Evolutionary conservation across 805 yeast genomes (phyloP), one percentile per base, ranked within the genome.

Genomic region (Vanderwaltozyma tropicalis): DNA sequence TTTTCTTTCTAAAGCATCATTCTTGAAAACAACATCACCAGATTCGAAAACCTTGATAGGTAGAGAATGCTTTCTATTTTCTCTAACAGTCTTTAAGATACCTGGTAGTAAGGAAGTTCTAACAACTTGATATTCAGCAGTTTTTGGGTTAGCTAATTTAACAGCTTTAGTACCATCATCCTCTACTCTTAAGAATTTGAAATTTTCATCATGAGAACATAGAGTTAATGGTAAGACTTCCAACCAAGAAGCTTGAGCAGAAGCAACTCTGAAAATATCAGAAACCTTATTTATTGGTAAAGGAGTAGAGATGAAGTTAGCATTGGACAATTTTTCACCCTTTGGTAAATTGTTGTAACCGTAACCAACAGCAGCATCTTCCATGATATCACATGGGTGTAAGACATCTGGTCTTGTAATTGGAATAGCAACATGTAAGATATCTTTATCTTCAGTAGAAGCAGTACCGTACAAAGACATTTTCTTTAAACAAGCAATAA

Each of bases 361-460:
- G 58, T 86, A 92, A 22, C 86, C 94, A 56, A 92, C 81, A 34
- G 96, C 98, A 34, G 89, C 95, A 62, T 92, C 99, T 64, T 92
- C 99, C 94, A 92, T 84, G 48, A 92, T 80, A 64, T 92, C 99
- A 71, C 97, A 89, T 60, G 86, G 94, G 63, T 92, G 99, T 54
- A 92, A 71, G 44, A 92, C 74, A 63, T 92, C 99, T 10, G 97
- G 79, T 69, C 99, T 82, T 28, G 98, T 92, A 53, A 85, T 80
- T 45, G 99, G 99, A 42, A 92, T 76, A 28, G 64, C 58, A 40
- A 87, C 88, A 37, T 76, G 75, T 35, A 84, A 56, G 28, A 74
- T 56, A 30, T 59, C 59, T 24, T 56, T 36, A 28, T 56, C 49
- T 7, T 63, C 51, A 3, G 61, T 44, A 4, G 79, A 66, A 24